Evolutionary conservation across 2,329 filamentous ascomycete species (phyloP).

Genomic region (Aspergillus transmontanensis): DNA sequence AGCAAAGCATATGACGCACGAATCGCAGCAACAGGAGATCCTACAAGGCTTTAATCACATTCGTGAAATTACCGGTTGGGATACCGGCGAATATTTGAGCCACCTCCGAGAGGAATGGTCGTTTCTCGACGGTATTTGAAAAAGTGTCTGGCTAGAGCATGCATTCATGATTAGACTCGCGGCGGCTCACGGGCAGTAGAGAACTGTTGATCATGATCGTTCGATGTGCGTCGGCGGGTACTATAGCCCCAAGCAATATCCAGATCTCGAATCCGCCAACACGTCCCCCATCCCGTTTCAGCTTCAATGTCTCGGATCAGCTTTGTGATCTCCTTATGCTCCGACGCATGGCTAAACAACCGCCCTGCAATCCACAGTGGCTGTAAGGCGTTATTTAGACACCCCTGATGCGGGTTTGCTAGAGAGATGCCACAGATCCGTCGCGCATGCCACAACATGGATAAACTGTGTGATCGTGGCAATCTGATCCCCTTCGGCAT

Average conservation of each 20-base stretch:
- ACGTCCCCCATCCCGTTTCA: conserved; percentile 49
- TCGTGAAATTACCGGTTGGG: conserved; percentile 49
- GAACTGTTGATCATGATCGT: conserved; percentile 11
- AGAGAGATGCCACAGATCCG: conserved; percentile 54
- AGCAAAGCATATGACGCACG: conserved; percentile 57
- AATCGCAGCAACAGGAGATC: conserved; percentile 49
- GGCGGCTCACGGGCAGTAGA: conserved; percentile 23
- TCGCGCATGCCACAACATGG: conserved; percentile 51
- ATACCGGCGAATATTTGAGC: conserved; percentile 20
- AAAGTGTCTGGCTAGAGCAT: neutral
- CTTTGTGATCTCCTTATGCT: conserved; percentile 48
- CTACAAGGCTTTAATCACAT: conserved; percentile 44
- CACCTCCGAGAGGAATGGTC: conserved; percentile 28
- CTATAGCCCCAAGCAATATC: conserved; percentile 29
- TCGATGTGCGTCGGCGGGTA: conserved; percentile 14
- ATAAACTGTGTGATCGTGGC: conserved; percentile 36
- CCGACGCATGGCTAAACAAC: conserved; percentile 52
- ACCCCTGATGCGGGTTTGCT: conserved; percentile 59
- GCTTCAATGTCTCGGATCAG: conserved; percentile 40
- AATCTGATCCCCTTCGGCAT: conserved; percentile 46
- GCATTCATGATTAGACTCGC: neutral
- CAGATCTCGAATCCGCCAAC: conserved; percentile 25
- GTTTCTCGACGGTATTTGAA: conserved; percentile 22
- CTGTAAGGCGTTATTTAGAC: conserved; percentile 45
- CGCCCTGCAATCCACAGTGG: conserved; percentile 46